Percentiles rank a stretch among this genome's conserved stretches.
These are phyloP conservation scores for Coniochaeta sp. DNA, from an alignment of 2,329 filamentous ascomycete genomes.

Conservation along the genomic window DNA sequence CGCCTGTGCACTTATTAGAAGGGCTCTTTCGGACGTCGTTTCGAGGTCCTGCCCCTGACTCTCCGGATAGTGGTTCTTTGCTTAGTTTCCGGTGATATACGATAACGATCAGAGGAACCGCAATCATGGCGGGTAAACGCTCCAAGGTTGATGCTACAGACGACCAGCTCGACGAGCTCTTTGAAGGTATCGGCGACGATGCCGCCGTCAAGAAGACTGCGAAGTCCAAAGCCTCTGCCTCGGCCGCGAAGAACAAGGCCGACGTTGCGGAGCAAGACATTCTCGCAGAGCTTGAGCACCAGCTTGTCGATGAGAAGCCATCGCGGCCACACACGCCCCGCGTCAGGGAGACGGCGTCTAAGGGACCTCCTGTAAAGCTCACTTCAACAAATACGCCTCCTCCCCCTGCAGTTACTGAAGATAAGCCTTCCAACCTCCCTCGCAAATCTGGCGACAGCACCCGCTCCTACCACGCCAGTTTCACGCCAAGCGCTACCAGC, in stretches of 20 bases:
- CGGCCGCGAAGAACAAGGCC: background rate
- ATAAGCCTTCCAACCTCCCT: constrained; percentile 38
- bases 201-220: constrained; percentile 39
- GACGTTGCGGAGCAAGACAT: constrained; percentile 58
- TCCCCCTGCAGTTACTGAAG: constrained; percentile 52
- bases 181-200: constrained; percentile 53
- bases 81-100: background rate
- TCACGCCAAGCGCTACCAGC: constrained; percentile 61
- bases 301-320: constrained; percentile 63
- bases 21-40: no score
- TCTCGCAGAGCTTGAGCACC: constrained; percentile 77
- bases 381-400: constrained; percentile 40
- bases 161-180: constrained; percentile 59
- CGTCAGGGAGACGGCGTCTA: constrained; percentile 43
- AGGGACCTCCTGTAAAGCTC: constrained; percentile 40
- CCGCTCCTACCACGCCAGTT: constrained; percentile 62
- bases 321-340: constrained; percentile 80
- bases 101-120: background rate
- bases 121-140: constrained; percentile 53
- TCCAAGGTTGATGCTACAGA: constrained; percentile 47
- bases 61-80: background rate
- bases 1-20: no score
- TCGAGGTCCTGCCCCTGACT: no score
- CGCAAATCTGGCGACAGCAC: constrained; percentile 75
- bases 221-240: constrained; percentile 32